Percentiles rank a stretch among this genome's conserved stretches.
Conservation (phyloP, 2,329 filamentous ascomycete genomes). For the Thelonectria discophora region DNA sequence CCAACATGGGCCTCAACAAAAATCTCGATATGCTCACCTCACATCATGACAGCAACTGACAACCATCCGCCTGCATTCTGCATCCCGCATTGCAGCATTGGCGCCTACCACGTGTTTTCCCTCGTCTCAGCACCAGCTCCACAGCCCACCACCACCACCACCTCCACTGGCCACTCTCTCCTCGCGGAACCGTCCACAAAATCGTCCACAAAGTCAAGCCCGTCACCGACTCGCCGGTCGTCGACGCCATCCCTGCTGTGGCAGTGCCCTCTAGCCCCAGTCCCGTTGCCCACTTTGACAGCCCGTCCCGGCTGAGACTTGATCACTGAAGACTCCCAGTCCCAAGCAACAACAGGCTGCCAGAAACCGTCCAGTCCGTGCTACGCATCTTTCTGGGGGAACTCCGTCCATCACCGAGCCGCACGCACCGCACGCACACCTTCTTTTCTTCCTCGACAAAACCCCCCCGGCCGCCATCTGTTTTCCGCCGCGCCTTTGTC, state of each 20-base stretch:
- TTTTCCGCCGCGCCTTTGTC: too few species aligned
- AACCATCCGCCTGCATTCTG: too few species aligned
- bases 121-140: conserved; percentile 10
- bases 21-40: neutral
- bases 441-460: conserved; percentile 27
- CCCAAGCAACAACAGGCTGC: conserved; percentile 19
- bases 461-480: conserved; percentile 30
- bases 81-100: conserved; percentile 11
- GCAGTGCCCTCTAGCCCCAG: conserved; percentile 27
- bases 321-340: too few species aligned
- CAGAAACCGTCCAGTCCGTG: conserved; percentile 15
- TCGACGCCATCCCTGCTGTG: conserved; percentile 29
- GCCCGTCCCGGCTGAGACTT: too few species aligned
- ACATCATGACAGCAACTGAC: conserved; percentile 15
- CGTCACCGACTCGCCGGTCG: conserved; percentile 24
- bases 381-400: conserved; percentile 9
- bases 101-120: conserved; percentile 23
- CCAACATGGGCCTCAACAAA: conserved; percentile 8
- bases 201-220: conserved; percentile 16
- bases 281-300: conserved; percentile 19
- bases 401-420: conserved; percentile 15
- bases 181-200: neutral
- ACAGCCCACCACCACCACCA: conserved; percentile 14
- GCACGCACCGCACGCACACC: conserved; percentile 20
- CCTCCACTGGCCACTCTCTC: too few species aligned